Evolutionary conservation across 2,329 filamentous ascomycete species (phyloP).

Genomic region (Talaromyces sp.): DNA sequence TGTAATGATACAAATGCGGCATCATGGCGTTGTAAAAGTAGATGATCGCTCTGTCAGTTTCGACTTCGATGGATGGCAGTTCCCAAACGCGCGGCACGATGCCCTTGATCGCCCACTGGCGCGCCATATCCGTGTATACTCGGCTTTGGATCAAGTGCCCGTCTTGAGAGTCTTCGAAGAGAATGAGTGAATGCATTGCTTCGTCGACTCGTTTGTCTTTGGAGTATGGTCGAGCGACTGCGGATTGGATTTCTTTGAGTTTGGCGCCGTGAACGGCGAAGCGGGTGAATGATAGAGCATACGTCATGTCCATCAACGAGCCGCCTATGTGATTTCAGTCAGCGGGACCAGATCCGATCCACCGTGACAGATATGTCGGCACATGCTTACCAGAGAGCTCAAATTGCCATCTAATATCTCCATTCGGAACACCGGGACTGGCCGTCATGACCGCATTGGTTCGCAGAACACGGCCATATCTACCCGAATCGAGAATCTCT

Average conservation of each 20-base stretch:
- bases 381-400: slow-evolving; percentile 27
- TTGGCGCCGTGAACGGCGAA: slow-evolving; percentile 30
- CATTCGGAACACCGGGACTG: slow-evolving; percentile 24
- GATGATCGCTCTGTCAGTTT: slow-evolving; percentile 30
- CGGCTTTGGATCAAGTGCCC: slow-evolving; percentile 27
- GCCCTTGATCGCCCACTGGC: slow-evolving; percentile 23
- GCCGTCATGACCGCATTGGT: slow-evolving; percentile 28
- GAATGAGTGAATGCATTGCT: slow-evolving; percentile 30
- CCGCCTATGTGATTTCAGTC: slow-evolving; percentile 27
- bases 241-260: slow-evolving; percentile 31
- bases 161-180: slow-evolving; percentile 24
- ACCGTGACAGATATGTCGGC: too few species aligned
- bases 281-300: slow-evolving; percentile 34
- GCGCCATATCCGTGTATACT: slow-evolving; percentile 32
- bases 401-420: slow-evolving; percentile 41
- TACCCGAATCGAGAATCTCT: slow-evolving; percentile 31
- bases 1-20: slow-evolving; percentile 35
- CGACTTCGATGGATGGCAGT: slow-evolving; percentile 32
- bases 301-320: slow-evolving; percentile 39
- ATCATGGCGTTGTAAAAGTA: slow-evolving; percentile 35
- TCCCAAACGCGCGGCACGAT: slow-evolving; percentile 32
- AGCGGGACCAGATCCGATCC: not conserved
- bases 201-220: slow-evolving; percentile 30
- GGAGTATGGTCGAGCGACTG: slow-evolving; percentile 25
- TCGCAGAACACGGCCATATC: slow-evolving; percentile 33